Base-by-base conservation (phyloP, 176 grass and related monocot species). In the Bonia amplexicaulis region DNA sequence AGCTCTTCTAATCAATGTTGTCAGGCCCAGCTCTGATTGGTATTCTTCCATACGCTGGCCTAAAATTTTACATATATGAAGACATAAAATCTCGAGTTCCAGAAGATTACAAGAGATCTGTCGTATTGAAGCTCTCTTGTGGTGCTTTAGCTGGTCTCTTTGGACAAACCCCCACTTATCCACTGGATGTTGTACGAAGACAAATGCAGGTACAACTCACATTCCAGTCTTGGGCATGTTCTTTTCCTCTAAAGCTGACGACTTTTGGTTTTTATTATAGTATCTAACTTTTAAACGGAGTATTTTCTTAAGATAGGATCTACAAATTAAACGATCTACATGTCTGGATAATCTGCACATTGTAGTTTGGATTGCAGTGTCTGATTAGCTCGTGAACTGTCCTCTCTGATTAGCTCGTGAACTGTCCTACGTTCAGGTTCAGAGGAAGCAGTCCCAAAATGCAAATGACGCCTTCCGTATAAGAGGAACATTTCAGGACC, bases 51-150 rank as follows among this genome's bases (percentile, higher is more conserved):
- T 98, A 98, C 9, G 96, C 96, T 87, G 96, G 96, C 81, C 87
- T 95, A 51, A 96, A 98, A 69, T 96, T 96, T 77, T 98, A 98
- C 81, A 98, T 98, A 83, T 98, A 96, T 29, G 96, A 98, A 89
- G 90, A 95, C 66, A 65, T 96, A 12, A 95, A 98, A 85, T 91
- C 88, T 54, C 85, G 76, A 77, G 90, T 98, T 82, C 93, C 96
- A 71, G 89, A 94, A 53, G 91, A 96, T 84, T 96, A 98, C 80
- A 92, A 93, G 77, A 96, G 83, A 64, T 98, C 96, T 78, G 93
- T 98, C 29, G 27, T 85, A 71, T 60, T 98, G 66, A 92, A 92
- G 63, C 91, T 98, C 39, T 86, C 96, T 80, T 96, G 91, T 58
- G 96, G 96, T 82, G 96, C 96, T 80, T 90, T 95, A 89, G 93